A percentile compares a stretch with the other conserved stretches of the same genome.
Evolutionary conservation across 202 grass and related monocot species (phyloP).

Genomic region (Digitaria exilis): DNA sequence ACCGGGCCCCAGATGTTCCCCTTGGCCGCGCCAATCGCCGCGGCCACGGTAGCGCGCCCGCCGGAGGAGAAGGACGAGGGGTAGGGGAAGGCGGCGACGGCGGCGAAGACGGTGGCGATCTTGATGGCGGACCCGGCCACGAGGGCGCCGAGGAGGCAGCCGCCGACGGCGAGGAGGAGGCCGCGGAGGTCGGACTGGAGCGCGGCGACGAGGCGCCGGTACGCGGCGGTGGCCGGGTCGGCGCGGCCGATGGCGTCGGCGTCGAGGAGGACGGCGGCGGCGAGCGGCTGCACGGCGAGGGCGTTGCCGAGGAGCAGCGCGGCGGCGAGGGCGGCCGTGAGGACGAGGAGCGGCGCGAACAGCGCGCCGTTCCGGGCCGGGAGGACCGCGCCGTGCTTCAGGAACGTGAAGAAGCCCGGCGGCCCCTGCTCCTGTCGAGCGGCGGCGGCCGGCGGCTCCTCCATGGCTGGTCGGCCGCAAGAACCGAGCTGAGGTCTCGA

Average conservation of each 20-base stretch:
- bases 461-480: conserved; percentile 15
- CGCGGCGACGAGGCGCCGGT: conserved; percentile 14
- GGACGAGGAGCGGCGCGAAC: conserved; percentile 42
- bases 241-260: conserved; percentile 35
- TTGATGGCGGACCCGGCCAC: conserved; percentile 46
- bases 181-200: conserved; percentile 10
- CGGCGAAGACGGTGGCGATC: conserved; percentile 49
- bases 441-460: background rate
- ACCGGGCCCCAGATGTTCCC: conserved; percentile 41
- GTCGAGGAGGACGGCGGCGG: conserved; percentile 35
- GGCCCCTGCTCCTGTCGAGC: background rate
- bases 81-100: conserved; percentile 31
- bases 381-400: conserved; percentile 54
- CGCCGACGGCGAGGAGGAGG: conserved; percentile 26
- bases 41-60: background rate
- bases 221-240: conserved; percentile 49
- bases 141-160: conserved; percentile 43
- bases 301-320: conserved; percentile 49
- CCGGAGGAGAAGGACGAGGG: background rate
- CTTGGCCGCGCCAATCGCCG: background rate
- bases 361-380: conserved; percentile 39
- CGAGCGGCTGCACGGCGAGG: conserved; percentile 51
- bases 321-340: conserved; percentile 42
- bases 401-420: conserved; percentile 58
- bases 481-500: background rate